Base-by-base conservation (phyloP, 2,329 filamentous ascomycete genomes). In the Arachnomyces sp. region DNA sequence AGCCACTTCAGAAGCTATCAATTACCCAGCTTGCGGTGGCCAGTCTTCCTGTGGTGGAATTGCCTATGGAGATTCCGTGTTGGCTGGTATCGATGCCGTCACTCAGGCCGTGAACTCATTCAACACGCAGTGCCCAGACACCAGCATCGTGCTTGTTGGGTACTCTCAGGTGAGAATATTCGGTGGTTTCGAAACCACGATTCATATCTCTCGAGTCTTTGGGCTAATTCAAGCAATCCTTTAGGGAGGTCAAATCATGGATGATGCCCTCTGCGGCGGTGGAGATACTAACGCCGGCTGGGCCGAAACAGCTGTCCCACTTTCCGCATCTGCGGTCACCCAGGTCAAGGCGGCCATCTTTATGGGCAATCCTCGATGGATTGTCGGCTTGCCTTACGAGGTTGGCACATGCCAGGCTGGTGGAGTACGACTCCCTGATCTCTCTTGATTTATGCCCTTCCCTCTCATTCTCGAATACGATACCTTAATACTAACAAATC, bases 301-400 rank as follows among this genome's bases (percentile, higher is more conserved):
- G 37, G 53, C 59, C 15, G 69, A 66, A 36, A 69, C 71, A 5
- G 65, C 67, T 0, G 56, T 62, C 7, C 57, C 60, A 29, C 57
- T 73, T 31, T 59, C 64, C 7, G 64, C 68, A 3, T 63, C 63
- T 4, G 74, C 74, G 2, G 58, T 78, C 6, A 61, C 59, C 3
- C 70, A 71, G 53, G 72, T 82, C 49, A 79, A 79, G 58, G 79
- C 75, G 0, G 76, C 72, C 11, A 79, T 82, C 48, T 75, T 81
- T 55, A 74, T 81, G 70, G 79, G 79, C 5, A 72, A 79, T 50
- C 80, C 80, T 3, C 68, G 77, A 43, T 74, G 75, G 49, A 63
- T 68, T 6, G 57, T 61, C 4, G 77, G 77, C 2, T 62, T 76
- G 16, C 57, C 76, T 1, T 82, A 78, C 55, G 70, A 79, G 37